Percentiles rank a stretch among this genome's conserved stretches.
phyloP scores from a whole-genome alignment of 2,329 filamentous ascomycete genomes.

The Epichloe sibirici region DNA sequence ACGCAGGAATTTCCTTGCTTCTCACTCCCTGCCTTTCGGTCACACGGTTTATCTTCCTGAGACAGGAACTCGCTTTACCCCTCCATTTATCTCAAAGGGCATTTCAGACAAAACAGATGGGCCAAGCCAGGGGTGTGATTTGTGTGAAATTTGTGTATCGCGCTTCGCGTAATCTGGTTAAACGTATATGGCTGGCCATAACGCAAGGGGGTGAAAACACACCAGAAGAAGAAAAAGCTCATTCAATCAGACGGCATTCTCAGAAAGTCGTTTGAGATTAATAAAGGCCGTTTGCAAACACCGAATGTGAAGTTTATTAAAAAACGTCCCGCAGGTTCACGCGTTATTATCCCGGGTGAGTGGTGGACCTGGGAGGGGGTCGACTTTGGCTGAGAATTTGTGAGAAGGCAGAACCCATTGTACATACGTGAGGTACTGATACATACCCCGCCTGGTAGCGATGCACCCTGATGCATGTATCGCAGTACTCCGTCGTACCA shows the following conservation, averaged over 20 bases:
- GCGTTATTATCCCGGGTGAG: not conserved
- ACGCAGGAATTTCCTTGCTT: too few relatives aligned
- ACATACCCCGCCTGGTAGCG: slow-evolving; percentile 25
- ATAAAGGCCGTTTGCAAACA: not conserved
- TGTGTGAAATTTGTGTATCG: not conserved
- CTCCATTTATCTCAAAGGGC: not conserved
- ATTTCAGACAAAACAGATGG: not conserved
- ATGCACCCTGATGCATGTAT: slow-evolving; percentile 20
- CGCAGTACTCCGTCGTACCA: not conserved
- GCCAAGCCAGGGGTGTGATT: not conserved
- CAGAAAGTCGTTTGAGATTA: not conserved
- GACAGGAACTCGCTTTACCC: not conserved
- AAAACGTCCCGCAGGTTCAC: not conserved
- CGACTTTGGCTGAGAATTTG: not conserved
- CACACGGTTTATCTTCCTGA: not conserved
- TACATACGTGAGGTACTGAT: slow-evolving; percentile 12
- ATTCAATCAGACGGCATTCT: too few relatives aligned
- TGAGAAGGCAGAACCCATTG: not conserved
- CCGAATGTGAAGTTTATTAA: not conserved
- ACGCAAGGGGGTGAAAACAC: too few relatives aligned
- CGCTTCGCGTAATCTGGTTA: not conserved
- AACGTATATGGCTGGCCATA: too few relatives aligned
- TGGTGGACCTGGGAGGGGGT: not conserved
- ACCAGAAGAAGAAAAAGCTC: too few relatives aligned
- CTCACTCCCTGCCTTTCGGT: not conserved